phyloP scores from a whole-genome alignment of 1,284 basidiomycete genomes.

The Papiliotrema nemorosa region DNA sequence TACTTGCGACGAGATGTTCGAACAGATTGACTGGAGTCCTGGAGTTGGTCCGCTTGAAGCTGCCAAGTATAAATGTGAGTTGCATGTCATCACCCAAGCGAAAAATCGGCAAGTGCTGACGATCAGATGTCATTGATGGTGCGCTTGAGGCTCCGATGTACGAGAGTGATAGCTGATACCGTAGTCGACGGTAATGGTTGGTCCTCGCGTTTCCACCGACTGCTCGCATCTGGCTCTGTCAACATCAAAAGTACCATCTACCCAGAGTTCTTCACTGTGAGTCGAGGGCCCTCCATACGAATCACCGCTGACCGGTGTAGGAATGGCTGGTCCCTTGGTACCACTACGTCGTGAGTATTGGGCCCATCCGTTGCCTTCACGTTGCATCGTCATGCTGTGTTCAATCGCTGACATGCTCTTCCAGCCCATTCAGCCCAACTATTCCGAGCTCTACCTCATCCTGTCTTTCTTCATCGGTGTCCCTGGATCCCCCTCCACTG shows the following conservation, averaged over 20 bases:
- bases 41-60: constrained; percentile 34
- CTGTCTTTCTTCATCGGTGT: constrained; percentile 54
- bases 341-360: constrained; percentile 48
- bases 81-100: background rate
- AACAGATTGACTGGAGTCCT: constrained; percentile 34
- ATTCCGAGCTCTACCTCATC: constrained; percentile 52
- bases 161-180: background rate
- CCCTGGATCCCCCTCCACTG: constrained; percentile 24
- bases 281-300: background rate
- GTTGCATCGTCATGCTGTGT: too few relatives aligned
- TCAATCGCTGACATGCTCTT: background rate
- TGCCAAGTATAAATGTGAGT: constrained; percentile 42
- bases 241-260: constrained; percentile 51
- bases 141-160: background rate
- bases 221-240: constrained; percentile 48
- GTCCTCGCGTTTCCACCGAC: constrained; percentile 46
- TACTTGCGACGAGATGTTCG: constrained; percentile 45
- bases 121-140: constrained; percentile 6
- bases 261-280: constrained; percentile 34
- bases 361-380: too few relatives aligned
- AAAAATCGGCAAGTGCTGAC: constrained; percentile 1
- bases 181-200: constrained; percentile 49
- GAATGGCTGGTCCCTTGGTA: constrained; percentile 52
- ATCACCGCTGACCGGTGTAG: background rate
- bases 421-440: constrained; percentile 52